These are phyloP conservation scores for Pinus tabuliformis DNA, from an alignment of 75 land plant species.

Conservation along the genomic window DNA sequence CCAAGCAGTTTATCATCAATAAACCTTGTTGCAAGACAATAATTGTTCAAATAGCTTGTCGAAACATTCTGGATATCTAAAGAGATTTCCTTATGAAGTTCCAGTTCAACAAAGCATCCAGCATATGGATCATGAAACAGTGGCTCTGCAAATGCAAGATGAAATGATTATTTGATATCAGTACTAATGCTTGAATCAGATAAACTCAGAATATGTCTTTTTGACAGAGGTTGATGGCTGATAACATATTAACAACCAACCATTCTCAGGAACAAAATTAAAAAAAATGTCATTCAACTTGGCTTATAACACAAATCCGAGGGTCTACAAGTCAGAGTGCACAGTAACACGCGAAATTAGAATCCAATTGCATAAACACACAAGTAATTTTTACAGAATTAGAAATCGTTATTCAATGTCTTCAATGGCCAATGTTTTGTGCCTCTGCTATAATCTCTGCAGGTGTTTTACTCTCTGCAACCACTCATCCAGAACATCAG, in stretches of 20 bases:
- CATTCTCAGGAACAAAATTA: background rate
- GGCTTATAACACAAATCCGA: background rate
- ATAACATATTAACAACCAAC: background rate
- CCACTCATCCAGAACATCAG: too few relatives aligned
- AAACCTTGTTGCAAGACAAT: constrained; percentile 67
- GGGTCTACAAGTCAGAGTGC: too few relatives aligned
- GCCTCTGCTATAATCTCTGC: too few relatives aligned
- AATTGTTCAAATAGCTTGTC: constrained; percentile 12
- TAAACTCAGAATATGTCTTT: background rate
- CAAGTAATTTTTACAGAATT: too few relatives aligned
- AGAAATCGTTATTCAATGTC: too few relatives aligned
- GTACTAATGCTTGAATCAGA: background rate
- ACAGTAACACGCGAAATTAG: too few relatives aligned
- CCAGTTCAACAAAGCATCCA: constrained; percentile 47
- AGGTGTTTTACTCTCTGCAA: too few relatives aligned
- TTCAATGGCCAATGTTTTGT: too few relatives aligned
- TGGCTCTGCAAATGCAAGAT: constrained; percentile 53
- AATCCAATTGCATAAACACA: too few relatives aligned
- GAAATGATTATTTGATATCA: background rate
- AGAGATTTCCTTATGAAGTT: constrained; percentile 5
- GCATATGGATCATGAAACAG: constrained; percentile 76
- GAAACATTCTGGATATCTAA: background rate
- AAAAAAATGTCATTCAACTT: background rate
- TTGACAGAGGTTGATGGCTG: background rate
- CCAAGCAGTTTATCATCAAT: constrained; percentile 69